Evolutionary conservation across 108 stramenopile species (phyloP), one percentile per base, ranked within the genome.

Genomic region (Nitzschia sp.): DNA sequence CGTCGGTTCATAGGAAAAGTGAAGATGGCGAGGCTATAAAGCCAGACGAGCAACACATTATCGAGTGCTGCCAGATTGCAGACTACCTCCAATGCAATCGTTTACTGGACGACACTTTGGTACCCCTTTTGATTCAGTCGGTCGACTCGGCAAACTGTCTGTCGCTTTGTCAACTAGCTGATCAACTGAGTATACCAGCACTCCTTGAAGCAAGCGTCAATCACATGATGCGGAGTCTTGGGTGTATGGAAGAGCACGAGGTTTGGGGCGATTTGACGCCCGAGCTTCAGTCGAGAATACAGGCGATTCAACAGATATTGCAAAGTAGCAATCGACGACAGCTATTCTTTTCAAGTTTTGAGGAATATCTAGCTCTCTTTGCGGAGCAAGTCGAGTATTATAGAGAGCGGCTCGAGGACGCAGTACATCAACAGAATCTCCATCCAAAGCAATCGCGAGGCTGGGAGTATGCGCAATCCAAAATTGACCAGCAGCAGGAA

Each of bases 61-160:
- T 90, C 13, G 88, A 90, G 56, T 83, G 82, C 48, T 82, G 85
- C 53, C 83, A 73, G 54, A 60, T 93, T 53, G 83, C 92, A 15
- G 84, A 89, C 46, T 93, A 80, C 57, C 67, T 93, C 2, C 92
- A 93, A 85, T 87, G 86, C 54, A 31, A 24, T 29, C n/a, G 31
- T 8, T 54, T 68, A 0, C 19, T 75, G 33, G 66, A 75, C 17
- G 80, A 83, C 4, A 67, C 51, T 3, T 60, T 81, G 8, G 66
- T 82, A 4, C 59, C 73, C 9, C 59, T 83, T 46, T 46, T 91
- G 59, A 60, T 81, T 23, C 49, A 64, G 38, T 78, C 77, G 4
- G 76, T 93, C 38, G 86, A 86, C 66, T 75, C 82, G 26, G 65
- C 75, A 15, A 93, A 93, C 59, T 93, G 92, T 68, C 63, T 84